Conservation (phyloP, 2,329 filamentous ascomycete genomes). For the Pseudogymnoascus sp. region DNA sequence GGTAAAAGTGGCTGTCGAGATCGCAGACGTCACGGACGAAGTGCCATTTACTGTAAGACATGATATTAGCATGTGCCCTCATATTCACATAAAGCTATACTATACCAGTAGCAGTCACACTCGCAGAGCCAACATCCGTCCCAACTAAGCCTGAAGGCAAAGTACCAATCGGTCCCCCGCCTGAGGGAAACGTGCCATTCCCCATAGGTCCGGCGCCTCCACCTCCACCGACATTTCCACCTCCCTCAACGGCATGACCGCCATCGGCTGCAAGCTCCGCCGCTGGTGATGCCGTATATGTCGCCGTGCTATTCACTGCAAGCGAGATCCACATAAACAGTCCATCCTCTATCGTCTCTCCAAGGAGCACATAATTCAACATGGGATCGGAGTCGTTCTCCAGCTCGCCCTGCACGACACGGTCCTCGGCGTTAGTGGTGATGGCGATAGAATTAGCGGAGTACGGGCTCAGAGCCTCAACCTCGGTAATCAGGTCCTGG, state of each 20-base stretch:
- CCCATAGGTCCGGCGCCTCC: background rate
- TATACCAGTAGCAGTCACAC: background rate
- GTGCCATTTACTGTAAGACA: background rate
- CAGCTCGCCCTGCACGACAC: conserved; percentile 38
- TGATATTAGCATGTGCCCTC: background rate
- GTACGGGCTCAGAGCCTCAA: conserved; percentile 42
- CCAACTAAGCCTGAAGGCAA: background rate
- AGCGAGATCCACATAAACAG: conserved; percentile 48
- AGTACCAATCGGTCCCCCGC: background rate
- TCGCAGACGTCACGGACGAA: background rate
- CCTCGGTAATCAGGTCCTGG: conserved; percentile 44
- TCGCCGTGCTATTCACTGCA: conserved; percentile 35
- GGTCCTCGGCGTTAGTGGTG: conserved; percentile 42
- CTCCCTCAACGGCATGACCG: background rate
- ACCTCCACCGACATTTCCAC: background rate
- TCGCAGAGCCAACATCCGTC: background rate
- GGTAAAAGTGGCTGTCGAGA: background rate
- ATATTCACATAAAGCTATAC: background rate
- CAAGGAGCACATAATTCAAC: conserved; percentile 50
- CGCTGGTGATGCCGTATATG: background rate
- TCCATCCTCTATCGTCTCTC: conserved; percentile 43
- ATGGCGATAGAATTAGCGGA: conserved; percentile 36
- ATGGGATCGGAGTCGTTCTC: conserved; percentile 40
- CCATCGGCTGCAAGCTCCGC: background rate
- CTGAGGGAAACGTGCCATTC: background rate